Base-by-base conservation (phyloP, 1,139 yeast species). In the Blastobotrys persicus region DNA sequence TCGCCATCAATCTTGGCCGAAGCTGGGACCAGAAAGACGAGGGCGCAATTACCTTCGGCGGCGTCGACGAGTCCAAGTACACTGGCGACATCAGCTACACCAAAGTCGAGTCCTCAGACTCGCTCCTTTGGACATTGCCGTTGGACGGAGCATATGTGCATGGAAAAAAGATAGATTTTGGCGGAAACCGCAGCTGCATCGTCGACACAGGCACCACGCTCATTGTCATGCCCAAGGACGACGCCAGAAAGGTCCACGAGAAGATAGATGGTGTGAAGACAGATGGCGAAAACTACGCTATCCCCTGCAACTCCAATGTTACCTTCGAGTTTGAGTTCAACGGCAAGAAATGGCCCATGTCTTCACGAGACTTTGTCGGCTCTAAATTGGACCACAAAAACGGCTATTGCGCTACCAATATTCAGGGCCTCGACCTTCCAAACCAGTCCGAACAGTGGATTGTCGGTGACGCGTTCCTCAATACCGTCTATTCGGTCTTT, bases 131-230 rank as follows among this genome's bases (percentile, higher is more conserved):
- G 88, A 70, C 79, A 48, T 66, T 81, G 13, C 65, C 67, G 17
- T 63, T 81, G 28, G 71, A 72, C 14, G 59, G 62, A 7, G 69
- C 78, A 12, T 64, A 57, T 38, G 62, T 74, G 11, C 69, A 71
- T 49, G 68, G 66, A 3, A 57, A 60, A 23, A 52, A 56, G 31
- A 66, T 73, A n/a, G 55, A 59, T 3, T 74, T 75, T 50, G 59
- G 60, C 46, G 64, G 63, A 0, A 56, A 66, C 20, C 70, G 81
- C 62, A 60, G 68, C 2, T 83, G 80, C 3, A 72, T 82, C 40
- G 69, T 83, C 23, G 89, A 83, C 60, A 79, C 86, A 11, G 88
- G 88, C 14, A 81, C 88, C 1, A 82, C 88, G 0, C 77, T 84
- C 2, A 65, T 82, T 20, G 79, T 80, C 4, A 65, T 81, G 46